Conservation (phyloP, 148 eudicot genomes). For the Vaccinium macrocarpon region DNA sequence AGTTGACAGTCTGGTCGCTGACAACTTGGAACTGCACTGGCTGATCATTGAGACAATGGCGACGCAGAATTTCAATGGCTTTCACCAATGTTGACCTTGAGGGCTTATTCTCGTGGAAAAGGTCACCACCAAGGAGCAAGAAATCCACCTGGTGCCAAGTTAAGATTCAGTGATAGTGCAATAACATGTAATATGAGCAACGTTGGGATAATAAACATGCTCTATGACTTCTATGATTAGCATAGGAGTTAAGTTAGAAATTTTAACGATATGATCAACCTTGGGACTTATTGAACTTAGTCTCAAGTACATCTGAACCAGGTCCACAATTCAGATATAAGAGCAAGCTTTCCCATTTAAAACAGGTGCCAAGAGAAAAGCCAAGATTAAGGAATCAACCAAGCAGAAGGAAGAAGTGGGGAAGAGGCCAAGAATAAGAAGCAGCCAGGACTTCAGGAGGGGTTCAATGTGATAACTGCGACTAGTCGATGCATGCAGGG, state of each 20-base stretch:
- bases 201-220: background rate
- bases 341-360: background rate
- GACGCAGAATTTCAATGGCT: constrained; percentile 87
- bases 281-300: background rate
- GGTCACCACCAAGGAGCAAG: constrained; percentile 97
- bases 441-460: background rate
- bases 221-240: background rate
- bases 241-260: background rate
- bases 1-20: constrained; percentile 95
- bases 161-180: background rate
- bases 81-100: constrained; percentile 91
- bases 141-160: constrained; percentile 72
- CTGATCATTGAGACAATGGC: constrained; percentile 83
- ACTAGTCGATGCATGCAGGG: constrained; percentile 1
- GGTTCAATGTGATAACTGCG: background rate
- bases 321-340: background rate
- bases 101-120: constrained; percentile 97
- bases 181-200: background rate
- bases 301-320: background rate
- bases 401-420: background rate
- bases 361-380: background rate
- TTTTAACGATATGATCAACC: background rate
- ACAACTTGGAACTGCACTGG: constrained; percentile 99
- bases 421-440: constrained; percentile 6
- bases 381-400: background rate